A percentile compares a stretch with the other conserved stretches of the same genome.
Evolutionary conservation across 2,329 filamentous ascomycete genomes (phyloP).

Genomic region (Pseudocercospora pini-densiflorae): DNA sequence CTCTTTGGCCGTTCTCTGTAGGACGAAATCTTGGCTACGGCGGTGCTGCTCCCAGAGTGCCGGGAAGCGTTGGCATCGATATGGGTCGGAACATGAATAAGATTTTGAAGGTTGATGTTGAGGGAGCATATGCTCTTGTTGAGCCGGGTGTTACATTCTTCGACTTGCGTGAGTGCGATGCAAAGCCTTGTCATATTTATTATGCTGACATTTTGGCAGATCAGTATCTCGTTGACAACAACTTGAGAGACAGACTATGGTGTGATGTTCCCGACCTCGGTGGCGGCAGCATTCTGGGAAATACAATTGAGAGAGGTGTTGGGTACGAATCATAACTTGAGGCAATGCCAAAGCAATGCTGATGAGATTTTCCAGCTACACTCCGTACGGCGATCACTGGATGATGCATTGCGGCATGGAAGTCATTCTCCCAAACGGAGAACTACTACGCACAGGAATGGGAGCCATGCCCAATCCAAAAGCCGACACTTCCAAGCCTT

Average conservation of each 20-base stretch:
- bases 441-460: slow-evolving; percentile 48
- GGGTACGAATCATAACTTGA: background rate
- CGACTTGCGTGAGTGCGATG: slow-evolving; percentile 41
- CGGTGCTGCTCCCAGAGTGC: slow-evolving; percentile 58
- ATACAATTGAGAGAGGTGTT: slow-evolving; percentile 54
- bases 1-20: slow-evolving; percentile 56
- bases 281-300: slow-evolving; percentile 56
- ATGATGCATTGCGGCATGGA: slow-evolving; percentile 52
- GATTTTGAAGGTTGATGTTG: slow-evolving; percentile 56
- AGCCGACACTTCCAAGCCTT: slow-evolving; percentile 27
- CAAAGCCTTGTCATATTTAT: too few relatives aligned
- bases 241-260: slow-evolving; percentile 46
- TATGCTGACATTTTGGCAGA: slow-evolving; percentile 30
- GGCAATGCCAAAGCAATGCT: background rate
- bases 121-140: slow-evolving; percentile 56
- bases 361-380: slow-evolving; percentile 34
- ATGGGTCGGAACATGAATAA: slow-evolving; percentile 60
- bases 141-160: slow-evolving; percentile 62
- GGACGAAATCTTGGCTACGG: slow-evolving; percentile 60
- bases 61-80: slow-evolving; percentile 56
- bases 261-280: slow-evolving; percentile 55
- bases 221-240: slow-evolving; percentile 52
- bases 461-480: slow-evolving; percentile 43
- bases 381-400: slow-evolving; percentile 50
- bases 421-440: slow-evolving; percentile 47